Conservation (phyloP, 129 eudicot species). For the Cynara cardunculus region DNA sequence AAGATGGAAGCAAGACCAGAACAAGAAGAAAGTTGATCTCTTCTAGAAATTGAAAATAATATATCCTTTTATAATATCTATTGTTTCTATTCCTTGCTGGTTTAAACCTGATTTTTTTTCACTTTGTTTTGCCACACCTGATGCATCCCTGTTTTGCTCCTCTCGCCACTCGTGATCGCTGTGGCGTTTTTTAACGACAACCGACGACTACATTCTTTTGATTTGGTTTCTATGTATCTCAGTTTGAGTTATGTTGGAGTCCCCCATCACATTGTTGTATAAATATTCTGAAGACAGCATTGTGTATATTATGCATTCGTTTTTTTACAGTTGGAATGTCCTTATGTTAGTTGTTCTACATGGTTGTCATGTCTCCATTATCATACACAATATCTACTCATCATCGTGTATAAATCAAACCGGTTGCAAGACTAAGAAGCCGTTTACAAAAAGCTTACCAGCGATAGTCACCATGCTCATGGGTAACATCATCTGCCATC, state of each 20-base stretch:
- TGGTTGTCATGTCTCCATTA: too few species aligned
- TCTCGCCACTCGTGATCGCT: not conserved
- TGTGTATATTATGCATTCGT: not conserved
- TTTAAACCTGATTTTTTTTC: conserved; percentile 2
- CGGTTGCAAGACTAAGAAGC: too few species aligned
- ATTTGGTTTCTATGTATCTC: conserved; percentile 1
- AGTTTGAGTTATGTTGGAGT: not conserved
- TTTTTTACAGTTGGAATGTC: not conserved
- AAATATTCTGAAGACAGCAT: not conserved
- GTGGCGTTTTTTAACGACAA: not conserved
- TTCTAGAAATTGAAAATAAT: conserved; percentile 34
- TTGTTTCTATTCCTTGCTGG: not conserved
- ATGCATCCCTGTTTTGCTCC: not conserved
- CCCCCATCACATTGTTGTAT: conserved; percentile 4
- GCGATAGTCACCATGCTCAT: too few species aligned
- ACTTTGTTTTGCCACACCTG: conserved; percentile 9
- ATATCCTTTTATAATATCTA: conserved; percentile 5
- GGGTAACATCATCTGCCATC: too few species aligned
- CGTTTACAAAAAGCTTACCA: too few species aligned
- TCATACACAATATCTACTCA: too few species aligned
- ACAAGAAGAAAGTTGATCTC: conserved; percentile 78
- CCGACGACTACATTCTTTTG: not conserved
- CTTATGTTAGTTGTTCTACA: not conserved
- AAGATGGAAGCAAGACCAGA: conserved; percentile 84
- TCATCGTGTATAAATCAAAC: too few species aligned